Evolutionary conservation across 768 basidiomycete species (phyloP).

Genomic region (Hydnomerulius pinastri): DNA sequence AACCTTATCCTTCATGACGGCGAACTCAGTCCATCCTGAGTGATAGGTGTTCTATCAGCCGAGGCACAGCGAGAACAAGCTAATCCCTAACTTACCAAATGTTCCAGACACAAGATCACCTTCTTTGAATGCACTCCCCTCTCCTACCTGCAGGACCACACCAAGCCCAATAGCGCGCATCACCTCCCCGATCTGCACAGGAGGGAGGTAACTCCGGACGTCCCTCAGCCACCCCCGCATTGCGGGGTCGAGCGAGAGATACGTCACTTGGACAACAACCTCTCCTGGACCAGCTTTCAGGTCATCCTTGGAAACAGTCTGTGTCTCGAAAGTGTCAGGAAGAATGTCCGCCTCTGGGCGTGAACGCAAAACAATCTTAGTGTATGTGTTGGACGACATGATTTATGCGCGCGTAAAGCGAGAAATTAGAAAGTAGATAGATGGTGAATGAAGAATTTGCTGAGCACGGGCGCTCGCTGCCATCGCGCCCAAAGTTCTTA

Average conservation of each 20-base stretch:
- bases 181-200: conserved; percentile 71
- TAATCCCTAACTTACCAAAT: conserved; percentile 50
- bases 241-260: conserved; percentile 83
- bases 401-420: not conserved
- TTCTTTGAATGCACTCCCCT: conserved; percentile 51
- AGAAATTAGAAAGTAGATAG: too few relatives aligned
- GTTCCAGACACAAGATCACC: conserved; percentile 72
- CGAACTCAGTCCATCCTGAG: conserved; percentile 79
- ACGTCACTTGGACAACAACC: conserved; percentile 77
- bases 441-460: too few relatives aligned
- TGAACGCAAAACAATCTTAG: conserved; percentile 72
- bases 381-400: conserved; percentile 44
- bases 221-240: conserved; percentile 86
- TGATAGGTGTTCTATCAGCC: not conserved
- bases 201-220: conserved; percentile 67
- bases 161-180: conserved; percentile 78
- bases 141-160: conserved; percentile 59
- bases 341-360: conserved; percentile 71
- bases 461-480: not conserved
- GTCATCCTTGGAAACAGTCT: conserved; percentile 49
- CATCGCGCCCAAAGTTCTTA: not conserved
- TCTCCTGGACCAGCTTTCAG: conserved; percentile 54
- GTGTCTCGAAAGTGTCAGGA: conserved; percentile 70
- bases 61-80: not conserved
- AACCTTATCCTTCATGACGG: conserved; percentile 54